phyloP scores from a whole-genome alignment of 1,284 basidiomycete genomes.

The Wallemia hederae region DNA sequence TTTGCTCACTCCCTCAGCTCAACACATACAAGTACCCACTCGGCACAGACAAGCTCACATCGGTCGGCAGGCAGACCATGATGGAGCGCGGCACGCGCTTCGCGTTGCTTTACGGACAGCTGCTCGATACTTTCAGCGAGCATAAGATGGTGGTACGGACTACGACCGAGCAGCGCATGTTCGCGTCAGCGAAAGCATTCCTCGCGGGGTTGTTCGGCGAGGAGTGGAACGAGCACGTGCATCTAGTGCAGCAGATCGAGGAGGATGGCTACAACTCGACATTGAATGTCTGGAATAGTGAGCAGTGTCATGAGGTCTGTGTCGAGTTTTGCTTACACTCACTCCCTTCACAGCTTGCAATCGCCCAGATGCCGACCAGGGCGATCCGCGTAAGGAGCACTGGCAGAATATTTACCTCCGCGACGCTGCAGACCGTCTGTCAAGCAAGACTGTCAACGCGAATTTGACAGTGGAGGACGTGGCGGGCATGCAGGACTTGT shows the following conservation, averaged over 20 bases:
- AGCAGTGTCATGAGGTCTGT: too few relatives aligned
- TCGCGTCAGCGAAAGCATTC: neutral
- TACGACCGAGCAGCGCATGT: neutral
- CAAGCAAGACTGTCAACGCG: slow-evolving; percentile 30
- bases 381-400: neutral
- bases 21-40: neutral
- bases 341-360: neutral
- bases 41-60: neutral
- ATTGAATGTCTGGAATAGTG: neutral
- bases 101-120: neutral
- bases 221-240: neutral
- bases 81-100: neutral
- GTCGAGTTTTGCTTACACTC: too few relatives aligned
- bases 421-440: slow-evolving; percentile 31
- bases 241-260: neutral
- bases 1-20: neutral
- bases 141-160: neutral
- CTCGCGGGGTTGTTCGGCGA: neutral
- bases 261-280: neutral
- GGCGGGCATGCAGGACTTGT: slow-evolving; percentile 17
- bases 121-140: neutral
- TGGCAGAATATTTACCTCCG: slow-evolving; percentile 29
- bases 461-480: slow-evolving; percentile 39
- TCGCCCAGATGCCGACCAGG: neutral
- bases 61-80: neutral